A percentile compares a stretch with the other conserved stretches of the same genome.
Evolutionary conservation across 2,329 filamentous ascomycete genomes (phyloP).

Genomic region (Calycina marina): DNA sequence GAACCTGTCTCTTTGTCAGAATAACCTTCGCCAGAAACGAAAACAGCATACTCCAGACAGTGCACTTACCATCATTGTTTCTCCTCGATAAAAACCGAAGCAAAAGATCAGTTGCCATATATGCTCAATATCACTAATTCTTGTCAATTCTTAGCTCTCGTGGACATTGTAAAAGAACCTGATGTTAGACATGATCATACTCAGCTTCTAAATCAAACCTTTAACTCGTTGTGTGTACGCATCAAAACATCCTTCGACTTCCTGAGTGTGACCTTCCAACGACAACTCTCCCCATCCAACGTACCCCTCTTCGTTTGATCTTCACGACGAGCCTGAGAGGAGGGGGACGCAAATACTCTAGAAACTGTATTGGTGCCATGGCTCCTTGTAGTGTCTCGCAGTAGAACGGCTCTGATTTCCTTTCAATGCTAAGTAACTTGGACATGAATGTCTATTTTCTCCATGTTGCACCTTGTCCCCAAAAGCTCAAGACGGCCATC

Average conservation of each 20-base stretch:
- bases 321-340: conserved; percentile 71
- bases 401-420: no score
- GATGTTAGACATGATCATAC: conserved; percentile 26
- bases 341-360: conserved; percentile 58
- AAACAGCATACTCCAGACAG: conserved; percentile 36
- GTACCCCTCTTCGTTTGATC: conserved; percentile 50
- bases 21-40: neutral
- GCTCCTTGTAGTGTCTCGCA: no score
- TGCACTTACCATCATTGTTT: conserved; percentile 68
- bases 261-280: conserved; percentile 58
- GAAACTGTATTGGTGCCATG: neutral
- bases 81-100: conserved; percentile 60
- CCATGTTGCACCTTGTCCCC: no score
- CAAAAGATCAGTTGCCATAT: conserved; percentile 67
- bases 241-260: conserved; percentile 60
- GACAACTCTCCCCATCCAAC: conserved; percentile 64
- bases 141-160: no score
- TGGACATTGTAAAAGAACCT: neutral
- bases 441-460: no score
- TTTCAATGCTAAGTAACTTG: no score
- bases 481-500: no score
- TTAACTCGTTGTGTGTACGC: conserved; percentile 46
- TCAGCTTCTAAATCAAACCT: conserved; percentile 56
- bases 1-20: conserved; percentile 39
- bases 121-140: conserved; percentile 55